A percentile compares a stretch with the other conserved stretches of the same genome.
These are phyloP conservation scores for Solanum acaule DNA, from an alignment of 257 asterid genomes.

Conservation along the genomic window DNA sequence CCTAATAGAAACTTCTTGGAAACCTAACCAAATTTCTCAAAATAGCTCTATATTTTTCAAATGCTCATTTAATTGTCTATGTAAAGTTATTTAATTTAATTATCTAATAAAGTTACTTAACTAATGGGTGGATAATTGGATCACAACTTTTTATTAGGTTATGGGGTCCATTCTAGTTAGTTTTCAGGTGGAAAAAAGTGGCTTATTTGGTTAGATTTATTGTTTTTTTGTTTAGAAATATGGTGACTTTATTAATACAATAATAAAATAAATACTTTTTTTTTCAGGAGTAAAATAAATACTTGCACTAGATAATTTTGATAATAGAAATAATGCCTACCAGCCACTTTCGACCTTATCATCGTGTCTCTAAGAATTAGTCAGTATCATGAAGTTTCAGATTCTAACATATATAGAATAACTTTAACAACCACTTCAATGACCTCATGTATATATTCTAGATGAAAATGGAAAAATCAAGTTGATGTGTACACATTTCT, in stretches of 20 bases:
- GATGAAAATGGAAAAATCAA: neutral
- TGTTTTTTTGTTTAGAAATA: neutral
- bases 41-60: neutral
- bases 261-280: neutral
- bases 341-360: neutral
- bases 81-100: neutral
- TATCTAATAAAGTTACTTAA: neutral
- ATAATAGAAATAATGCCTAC: neutral
- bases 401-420: neutral
- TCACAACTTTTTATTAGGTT: neutral
- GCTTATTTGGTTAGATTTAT: neutral
- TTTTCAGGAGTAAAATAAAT: too few species aligned
- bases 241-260: neutral
- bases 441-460: neutral
- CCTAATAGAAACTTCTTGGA: neutral
- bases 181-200: neutral
- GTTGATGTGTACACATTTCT: neutral
- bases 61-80: neutral
- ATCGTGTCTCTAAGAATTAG: neutral
- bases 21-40: neutral
- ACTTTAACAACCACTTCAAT: neutral
- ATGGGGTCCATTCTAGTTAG: neutral
- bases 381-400: neutral
- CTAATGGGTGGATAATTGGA: neutral
- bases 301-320: neutral